These are phyloP conservation scores for Akebia trifoliata DNA, from an alignment of 164 flowering plant genomes.

Conservation along the genomic window DNA sequence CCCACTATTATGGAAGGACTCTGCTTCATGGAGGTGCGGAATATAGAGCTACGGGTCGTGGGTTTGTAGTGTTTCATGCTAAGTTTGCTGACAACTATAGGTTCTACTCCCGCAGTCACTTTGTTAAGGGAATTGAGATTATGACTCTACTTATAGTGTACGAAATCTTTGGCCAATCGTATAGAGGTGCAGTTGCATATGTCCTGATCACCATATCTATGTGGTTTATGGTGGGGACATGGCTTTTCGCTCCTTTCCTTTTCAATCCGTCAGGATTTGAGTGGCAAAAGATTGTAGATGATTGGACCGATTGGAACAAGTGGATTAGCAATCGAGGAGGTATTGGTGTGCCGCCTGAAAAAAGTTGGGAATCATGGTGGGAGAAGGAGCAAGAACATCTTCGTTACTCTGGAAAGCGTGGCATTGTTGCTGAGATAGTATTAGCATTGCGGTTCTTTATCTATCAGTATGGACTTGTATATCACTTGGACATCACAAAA, in stretches of 20 bases:
- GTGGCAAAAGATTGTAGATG: conserved; percentile 98
- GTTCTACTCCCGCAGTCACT: conserved; percentile 92
- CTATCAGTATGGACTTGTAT: conserved; percentile 93
- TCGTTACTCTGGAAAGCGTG: conserved; percentile 76
- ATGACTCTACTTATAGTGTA: conserved; percentile 83
- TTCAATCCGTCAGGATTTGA: conserved; percentile 99
- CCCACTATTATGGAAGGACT: conserved; percentile 94
- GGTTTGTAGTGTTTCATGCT: conserved; percentile 96
- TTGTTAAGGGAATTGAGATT: conserved; percentile 90
- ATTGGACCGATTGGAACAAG: conserved; percentile 96
- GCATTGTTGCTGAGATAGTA: conserved; percentile 63
- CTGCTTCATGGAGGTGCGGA: conserved; percentile 97
- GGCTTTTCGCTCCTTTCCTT: conserved; percentile 98
- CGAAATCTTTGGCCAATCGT: conserved; percentile 68
- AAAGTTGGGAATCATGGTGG: conserved; percentile 99
- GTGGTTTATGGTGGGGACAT: conserved; percentile 99
- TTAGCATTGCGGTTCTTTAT: conserved; percentile 77
- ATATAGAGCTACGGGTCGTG: conserved; percentile 90
- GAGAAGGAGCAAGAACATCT: conserved; percentile 97
- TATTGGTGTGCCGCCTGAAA: conserved; percentile 82
- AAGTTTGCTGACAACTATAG: conserved; percentile 96
- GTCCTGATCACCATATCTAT: conserved; percentile 75
- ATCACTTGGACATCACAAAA: conserved; percentile 63
- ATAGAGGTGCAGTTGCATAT: conserved; percentile 65
- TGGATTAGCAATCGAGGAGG: conserved; percentile 94